Conservation (phyloP, 345 rosid genomes). For the Salix purpurea region DNA sequence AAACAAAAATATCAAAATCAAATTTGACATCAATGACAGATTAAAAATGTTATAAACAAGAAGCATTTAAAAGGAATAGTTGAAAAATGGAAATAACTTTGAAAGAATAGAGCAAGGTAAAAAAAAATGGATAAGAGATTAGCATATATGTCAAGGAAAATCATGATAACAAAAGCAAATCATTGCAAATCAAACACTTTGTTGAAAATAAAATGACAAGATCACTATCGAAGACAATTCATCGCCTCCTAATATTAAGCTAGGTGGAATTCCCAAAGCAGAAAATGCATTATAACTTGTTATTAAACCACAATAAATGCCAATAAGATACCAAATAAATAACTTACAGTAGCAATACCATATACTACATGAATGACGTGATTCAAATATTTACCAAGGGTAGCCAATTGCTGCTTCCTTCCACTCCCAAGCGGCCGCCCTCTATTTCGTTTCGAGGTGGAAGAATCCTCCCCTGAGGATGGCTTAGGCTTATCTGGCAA, state of each 20-base stretch:
- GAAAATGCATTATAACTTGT: not conserved
- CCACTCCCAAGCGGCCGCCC: conserved; percentile 99
- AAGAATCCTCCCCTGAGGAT: conserved; percentile 51
- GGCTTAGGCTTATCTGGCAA: conserved; percentile 52
- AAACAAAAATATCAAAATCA: not conserved
- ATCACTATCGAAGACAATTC: not conserved
- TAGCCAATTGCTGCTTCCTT: conserved; percentile 89
- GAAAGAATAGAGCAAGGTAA: not conserved
- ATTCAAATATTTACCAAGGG: conserved; percentile 58
- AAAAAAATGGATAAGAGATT: not conserved
- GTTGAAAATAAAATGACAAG: not conserved
- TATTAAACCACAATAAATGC: not conserved
- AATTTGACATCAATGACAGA: not conserved
- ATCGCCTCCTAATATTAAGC: not conserved
- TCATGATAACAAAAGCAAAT: not conserved
- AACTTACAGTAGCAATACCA: conserved; percentile 2
- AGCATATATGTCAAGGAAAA: not conserved
- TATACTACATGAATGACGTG: not conserved
- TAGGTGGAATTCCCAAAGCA: not conserved
- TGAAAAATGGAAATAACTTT: not conserved
- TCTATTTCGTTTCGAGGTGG: conserved; percentile 50
- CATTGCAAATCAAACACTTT: not conserved
- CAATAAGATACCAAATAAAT: not conserved
- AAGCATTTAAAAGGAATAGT: not conserved
- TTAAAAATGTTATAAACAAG: not conserved